Evolutionary conservation across 169 alveolate species (phyloP).

Genomic region (Plasmodium sp.): DNA sequence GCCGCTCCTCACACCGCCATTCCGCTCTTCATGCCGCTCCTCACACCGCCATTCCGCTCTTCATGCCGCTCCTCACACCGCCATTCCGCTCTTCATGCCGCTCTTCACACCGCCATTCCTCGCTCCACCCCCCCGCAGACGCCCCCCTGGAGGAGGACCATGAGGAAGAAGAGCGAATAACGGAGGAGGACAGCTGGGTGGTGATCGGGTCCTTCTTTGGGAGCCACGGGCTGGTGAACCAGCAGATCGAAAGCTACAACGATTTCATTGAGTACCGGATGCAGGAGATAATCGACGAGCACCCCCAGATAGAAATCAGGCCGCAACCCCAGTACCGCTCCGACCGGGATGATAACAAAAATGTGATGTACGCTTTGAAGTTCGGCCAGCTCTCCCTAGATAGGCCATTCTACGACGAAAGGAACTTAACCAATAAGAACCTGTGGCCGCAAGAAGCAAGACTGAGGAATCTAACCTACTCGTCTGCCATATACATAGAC

Average conservation of each 20-base stretch:
- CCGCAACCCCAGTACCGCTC: constrained; percentile 93
- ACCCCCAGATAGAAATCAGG: constrained; percentile 92
- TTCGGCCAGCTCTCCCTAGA: constrained; percentile 95
- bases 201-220: constrained; percentile 84
- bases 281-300: constrained; percentile 96
- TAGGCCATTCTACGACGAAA: constrained; percentile 93
- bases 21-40: too few species aligned
- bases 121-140: background rate
- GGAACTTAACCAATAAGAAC: constrained; percentile 91
- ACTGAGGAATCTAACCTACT: constrained; percentile 95
- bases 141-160: background rate
- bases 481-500: constrained; percentile 87
- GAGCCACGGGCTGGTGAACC: constrained; percentile 96
- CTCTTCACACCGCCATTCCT: background rate
- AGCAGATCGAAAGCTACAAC: constrained; percentile 96
- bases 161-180: background rate
- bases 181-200: constrained; percentile 73
- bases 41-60: too few species aligned
- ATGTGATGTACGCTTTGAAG: constrained; percentile 90
- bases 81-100: too few species aligned
- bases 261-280: constrained; percentile 95
- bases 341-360: constrained; percentile 85
- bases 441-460: constrained; percentile 98
- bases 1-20: background rate
- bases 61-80: too few species aligned